These are phyloP conservation scores for Cladosporium velox DNA, from an alignment of 2,329 filamentous ascomycete species.

Conservation along the genomic window DNA sequence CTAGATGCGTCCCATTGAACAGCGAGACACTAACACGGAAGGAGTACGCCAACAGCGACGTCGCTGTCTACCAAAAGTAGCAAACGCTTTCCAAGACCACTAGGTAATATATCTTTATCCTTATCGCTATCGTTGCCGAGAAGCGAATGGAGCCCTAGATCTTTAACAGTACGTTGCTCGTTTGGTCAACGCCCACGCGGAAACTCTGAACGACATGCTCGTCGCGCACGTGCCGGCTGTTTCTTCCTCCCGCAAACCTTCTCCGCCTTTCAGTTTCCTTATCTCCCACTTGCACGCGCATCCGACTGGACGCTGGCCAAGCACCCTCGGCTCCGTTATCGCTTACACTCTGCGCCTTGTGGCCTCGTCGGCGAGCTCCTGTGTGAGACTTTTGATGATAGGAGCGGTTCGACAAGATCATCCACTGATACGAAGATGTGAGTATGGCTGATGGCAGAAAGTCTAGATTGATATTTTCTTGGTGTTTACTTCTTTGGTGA, in stretches of 20 bases:
- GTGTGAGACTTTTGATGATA: not conserved
- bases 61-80: not conserved
- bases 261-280: constrained; percentile 7
- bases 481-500: not conserved
- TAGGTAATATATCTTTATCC: not conserved
- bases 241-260: constrained; percentile 3
- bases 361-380: constrained; percentile 7
- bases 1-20: not conserved
- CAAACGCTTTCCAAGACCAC: constrained; percentile 1
- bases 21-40: not conserved
- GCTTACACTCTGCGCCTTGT: not conserved
- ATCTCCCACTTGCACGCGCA: not conserved
- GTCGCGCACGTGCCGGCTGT: not conserved
- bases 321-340: constrained; percentile 4
- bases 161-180: not conserved
- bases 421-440: not conserved
- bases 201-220: not conserved
- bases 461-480: constrained; percentile 2
- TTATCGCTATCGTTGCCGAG: constrained; percentile 2
- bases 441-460: not conserved
- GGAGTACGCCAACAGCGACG: not conserved
- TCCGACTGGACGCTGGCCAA: not conserved
- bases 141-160: not conserved
- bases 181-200: not conserved
- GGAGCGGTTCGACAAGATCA: not conserved